Evolutionary conservation across 495 filamentous ascomycete genomes (phyloP), one percentile per base, ranked within the genome.

Genomic region (Daldinia concentrica): DNA sequence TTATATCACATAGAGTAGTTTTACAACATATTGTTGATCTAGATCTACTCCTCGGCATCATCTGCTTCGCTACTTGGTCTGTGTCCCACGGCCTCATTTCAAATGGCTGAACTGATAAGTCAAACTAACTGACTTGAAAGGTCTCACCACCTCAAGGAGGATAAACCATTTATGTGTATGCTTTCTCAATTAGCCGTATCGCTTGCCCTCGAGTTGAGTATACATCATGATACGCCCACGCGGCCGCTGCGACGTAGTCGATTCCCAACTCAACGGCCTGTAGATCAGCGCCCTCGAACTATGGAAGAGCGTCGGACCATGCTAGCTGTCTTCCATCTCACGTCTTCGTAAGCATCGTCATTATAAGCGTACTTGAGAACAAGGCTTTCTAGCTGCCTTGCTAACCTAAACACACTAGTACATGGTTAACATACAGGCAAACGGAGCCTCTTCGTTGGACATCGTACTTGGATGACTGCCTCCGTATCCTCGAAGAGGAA

Each of bases 381-480:
- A 2, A 54, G 55, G 3, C 7, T 27, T 17, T 41, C 22, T 24
- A 19, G 5, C 14, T 12, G 8, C 7, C 12, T 2, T 62, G 11
- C 51, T 71, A 48, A 74, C 26, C 17, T 5, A 8, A 43, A 22
- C 9, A 32, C 7, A 36, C 57, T 29, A 74, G 71, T 6, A 60
- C 71, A 2, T 74, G 71, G 71, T 27, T 63, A 60, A 60, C 63
- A 17, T 67, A 69, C 45, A 54, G 79, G 11, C 82, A 79, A 64
- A 83, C 81, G 4, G 85, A 88, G 19, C 77, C 83, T 5, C 72
- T 88, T 26, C 78, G 81, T 41, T 88, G 85, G 82, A 85, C 81
- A 17, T 68, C 80, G 11, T 81, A 87, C 58, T 78, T 87, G 74
- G 83, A 85, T 37, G 82, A 87, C 34, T 84, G 81, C 36, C 76